phyloP scores from a whole-genome alignment of 306 rosid genomes.

The Glycine soja region DNA sequence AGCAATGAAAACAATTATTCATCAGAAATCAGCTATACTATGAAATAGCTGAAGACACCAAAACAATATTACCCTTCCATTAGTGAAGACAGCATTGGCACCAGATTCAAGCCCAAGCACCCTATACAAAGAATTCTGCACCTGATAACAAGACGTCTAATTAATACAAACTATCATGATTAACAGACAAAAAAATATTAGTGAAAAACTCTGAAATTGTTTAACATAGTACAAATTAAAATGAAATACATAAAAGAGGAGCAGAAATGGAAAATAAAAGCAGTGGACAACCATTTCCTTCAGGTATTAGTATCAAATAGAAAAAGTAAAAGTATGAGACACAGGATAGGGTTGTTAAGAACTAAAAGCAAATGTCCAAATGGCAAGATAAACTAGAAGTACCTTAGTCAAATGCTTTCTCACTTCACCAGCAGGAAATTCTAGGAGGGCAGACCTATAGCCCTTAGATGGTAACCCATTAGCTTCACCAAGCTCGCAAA shows the following conservation, averaged over 20 bases:
- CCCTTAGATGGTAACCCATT: slow-evolving; percentile 76
- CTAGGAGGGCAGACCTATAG: slow-evolving; percentile 60
- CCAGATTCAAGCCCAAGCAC: slow-evolving; percentile 73
- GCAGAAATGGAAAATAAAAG: slow-evolving; percentile 22
- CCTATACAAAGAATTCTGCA: slow-evolving; percentile 61
- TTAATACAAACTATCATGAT: slow-evolving; percentile 30
- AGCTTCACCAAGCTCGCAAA: slow-evolving; percentile 76
- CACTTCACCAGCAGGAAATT: slow-evolving; percentile 63
- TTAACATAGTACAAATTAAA: slow-evolving; percentile 10
- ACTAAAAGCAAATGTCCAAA: background rate
- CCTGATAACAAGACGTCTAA: slow-evolving; percentile 59
- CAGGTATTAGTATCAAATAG: slow-evolving; percentile 27
- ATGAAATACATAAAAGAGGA: slow-evolving; percentile 16
- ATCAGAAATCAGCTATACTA: background rate
- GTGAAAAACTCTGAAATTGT: slow-evolving; percentile 35
- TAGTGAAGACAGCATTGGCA: slow-evolving; percentile 83
- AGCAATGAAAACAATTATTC: background rate
- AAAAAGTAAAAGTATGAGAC: background rate
- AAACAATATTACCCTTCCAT: slow-evolving; percentile 86
- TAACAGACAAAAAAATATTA: background rate
- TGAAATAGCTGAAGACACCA: slow-evolving; percentile 30
- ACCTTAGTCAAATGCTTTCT: slow-evolving; percentile 73
- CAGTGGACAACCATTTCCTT: background rate
- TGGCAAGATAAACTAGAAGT: slow-evolving; percentile 41
- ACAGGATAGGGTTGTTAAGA: background rate